These are phyloP conservation scores for Rhytidhysteron rufulum DNA, from an alignment of 2,329 filamentous ascomycete genomes.

Conservation along the genomic window DNA sequence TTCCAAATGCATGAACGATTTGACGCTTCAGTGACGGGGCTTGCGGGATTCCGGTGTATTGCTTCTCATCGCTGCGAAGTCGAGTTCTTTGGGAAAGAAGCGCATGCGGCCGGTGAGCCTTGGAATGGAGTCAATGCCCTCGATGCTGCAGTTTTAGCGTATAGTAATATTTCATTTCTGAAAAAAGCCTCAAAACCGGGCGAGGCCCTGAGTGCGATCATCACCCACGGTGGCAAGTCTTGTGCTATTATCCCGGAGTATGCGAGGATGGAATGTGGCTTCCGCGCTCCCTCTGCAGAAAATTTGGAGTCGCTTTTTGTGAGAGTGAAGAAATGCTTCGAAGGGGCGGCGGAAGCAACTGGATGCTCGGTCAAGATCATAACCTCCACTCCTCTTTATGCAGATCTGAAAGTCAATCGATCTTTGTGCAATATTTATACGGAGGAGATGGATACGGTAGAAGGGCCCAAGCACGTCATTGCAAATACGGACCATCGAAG, in stretches of 20 bases:
- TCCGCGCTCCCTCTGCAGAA: slow-evolving; percentile 27
- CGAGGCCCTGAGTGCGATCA: slow-evolving; percentile 36
- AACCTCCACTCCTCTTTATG: slow-evolving; percentile 44
- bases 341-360: slow-evolving; percentile 47
- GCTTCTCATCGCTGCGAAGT: slow-evolving; percentile 9
- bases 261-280: slow-evolving; percentile 33
- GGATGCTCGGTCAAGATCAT: slow-evolving; percentile 49
- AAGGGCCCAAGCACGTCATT: slow-evolving; percentile 33
- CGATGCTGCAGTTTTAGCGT: slow-evolving; percentile 31
- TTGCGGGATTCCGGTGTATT: slow-evolving; percentile 11
- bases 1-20: too few species aligned
- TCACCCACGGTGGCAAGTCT: slow-evolving; percentile 23
- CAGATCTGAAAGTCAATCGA: slow-evolving; percentile 54
- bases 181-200: slow-evolving; percentile 38
- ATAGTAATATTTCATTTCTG: slow-evolving; percentile 31
- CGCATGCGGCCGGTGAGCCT: slow-evolving; percentile 38
- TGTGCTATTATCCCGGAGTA: slow-evolving; percentile 41
- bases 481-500: slow-evolving; percentile 42
- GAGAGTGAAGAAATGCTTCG: slow-evolving; percentile 41
- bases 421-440: slow-evolving; percentile 40
- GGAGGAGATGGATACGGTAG: slow-evolving; percentile 31
- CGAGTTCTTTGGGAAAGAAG: slow-evolving; percentile 22
- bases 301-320: slow-evolving; percentile 27
- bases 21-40: slow-evolving; percentile 19
- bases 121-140: slow-evolving; percentile 41